Evolutionary conservation across 805 yeast species (phyloP).

Genomic region (Cyberlindnera euphorbiae): DNA sequence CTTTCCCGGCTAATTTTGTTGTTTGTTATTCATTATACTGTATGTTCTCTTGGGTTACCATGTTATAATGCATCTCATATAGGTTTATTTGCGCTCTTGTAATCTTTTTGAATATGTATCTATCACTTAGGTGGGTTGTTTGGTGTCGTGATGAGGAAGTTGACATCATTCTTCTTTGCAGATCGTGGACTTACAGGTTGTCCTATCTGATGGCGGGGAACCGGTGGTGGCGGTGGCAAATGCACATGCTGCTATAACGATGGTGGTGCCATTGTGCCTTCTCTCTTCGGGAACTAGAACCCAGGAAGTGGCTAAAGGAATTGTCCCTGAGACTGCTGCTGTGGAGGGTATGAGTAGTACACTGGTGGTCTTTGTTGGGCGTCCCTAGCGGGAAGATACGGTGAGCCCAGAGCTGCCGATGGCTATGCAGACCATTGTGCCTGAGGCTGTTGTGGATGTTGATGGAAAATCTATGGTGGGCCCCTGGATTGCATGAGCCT

Average conservation of each 20-base stretch:
- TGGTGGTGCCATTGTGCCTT: background rate
- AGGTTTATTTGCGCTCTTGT: no score
- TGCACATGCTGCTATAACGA: background rate
- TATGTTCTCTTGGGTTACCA: no score
- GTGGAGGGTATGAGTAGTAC: conserved; percentile 9
- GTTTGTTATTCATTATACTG: no score
- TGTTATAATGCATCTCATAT: no score
- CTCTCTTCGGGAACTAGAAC: conserved; percentile 7
- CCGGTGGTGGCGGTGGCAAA: conserved; percentile 8
- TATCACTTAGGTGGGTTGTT: conserved; percentile 19
- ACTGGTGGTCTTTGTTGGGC: conserved; percentile 4
- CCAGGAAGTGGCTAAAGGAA: conserved; percentile 5
- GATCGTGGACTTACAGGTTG: background rate
- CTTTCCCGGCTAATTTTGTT: no score
- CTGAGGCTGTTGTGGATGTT: no score
- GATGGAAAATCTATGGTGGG: no score
- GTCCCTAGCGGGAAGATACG: conserved; percentile 12
- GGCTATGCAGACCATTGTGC: no score
- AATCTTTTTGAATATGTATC: no score
- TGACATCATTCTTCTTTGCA: conserved; percentile 21
- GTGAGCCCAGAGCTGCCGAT: conserved; percentile 10
- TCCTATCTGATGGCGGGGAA: no score
- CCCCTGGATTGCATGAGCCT: no score
- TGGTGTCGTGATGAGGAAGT: conserved; percentile 20
- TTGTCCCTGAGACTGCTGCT: conserved; percentile 3